phyloP scores from a whole-genome alignment of 2,329 filamentous ascomycete species.

The Ambrosiella cleistominuta region DNA sequence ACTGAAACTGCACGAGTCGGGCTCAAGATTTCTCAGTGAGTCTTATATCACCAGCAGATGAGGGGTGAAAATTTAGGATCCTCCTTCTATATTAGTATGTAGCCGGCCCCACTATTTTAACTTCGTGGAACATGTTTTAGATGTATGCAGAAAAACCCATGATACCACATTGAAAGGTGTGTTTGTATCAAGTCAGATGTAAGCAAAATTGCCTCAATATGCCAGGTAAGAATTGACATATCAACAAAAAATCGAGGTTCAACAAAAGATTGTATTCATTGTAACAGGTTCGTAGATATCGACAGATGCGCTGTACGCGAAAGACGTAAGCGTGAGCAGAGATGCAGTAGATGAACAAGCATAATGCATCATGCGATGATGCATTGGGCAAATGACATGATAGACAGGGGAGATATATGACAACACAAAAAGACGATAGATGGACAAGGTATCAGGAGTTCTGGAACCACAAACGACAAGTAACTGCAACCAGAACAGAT shows the following conservation, averaged over 20 bases:
- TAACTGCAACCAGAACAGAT: no score
- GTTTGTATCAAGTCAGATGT: not conserved
- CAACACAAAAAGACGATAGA: no score
- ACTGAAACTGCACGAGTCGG: not conserved
- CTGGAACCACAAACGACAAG: no score
- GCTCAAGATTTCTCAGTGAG: not conserved
- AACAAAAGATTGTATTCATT: not conserved
- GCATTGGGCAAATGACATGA: not conserved
- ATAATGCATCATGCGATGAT: not conserved
- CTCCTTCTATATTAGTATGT: not conserved
- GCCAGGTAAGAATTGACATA: not conserved
- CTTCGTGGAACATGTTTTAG: no score
- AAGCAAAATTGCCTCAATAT: not conserved
- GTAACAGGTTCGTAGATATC: constrained; percentile 6
- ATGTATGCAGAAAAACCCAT: not conserved
- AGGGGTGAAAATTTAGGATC: constrained; percentile 2
- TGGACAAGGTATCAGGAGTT: no score
- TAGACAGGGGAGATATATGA: not conserved
- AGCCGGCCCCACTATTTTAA: not conserved
- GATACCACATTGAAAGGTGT: not conserved
- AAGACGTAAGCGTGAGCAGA: no score
- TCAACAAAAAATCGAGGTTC: not conserved
- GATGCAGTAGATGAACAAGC: not conserved
- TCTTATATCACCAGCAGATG: not conserved
- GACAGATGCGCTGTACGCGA: not conserved